A percentile compares a stretch with the other conserved stretches of the same genome.
phyloP scores from a whole-genome alignment of 75 land plant species.

The Pinus taeda region DNA sequence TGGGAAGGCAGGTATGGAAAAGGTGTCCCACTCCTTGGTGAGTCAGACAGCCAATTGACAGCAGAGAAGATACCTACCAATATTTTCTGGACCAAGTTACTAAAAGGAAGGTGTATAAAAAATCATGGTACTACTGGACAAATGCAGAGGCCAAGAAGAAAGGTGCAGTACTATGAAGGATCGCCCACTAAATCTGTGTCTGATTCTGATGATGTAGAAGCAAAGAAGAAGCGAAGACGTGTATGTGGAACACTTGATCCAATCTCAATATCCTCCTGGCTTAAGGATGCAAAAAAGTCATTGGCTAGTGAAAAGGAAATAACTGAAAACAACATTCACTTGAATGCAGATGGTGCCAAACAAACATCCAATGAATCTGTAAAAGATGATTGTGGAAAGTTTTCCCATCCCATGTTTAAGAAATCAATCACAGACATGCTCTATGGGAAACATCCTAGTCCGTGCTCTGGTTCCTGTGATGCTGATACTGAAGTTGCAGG shows the following conservation, averaged over 20 bases:
- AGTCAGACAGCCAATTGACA: slow-evolving; percentile 14
- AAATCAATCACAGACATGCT: not conserved
- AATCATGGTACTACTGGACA: slow-evolving; percentile 33
- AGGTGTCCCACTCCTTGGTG: slow-evolving; percentile 29
- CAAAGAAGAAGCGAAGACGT: slow-evolving; percentile 37
- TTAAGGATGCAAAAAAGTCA: slow-evolving; percentile 14
- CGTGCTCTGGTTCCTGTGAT: slow-evolving; percentile 8
- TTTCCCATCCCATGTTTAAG: not conserved
- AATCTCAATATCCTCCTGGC: slow-evolving; percentile 3
- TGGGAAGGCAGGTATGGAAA: slow-evolving; percentile 23
- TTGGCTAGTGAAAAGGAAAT: slow-evolving; percentile 4
- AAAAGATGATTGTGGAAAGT: not conserved
- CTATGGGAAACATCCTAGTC: not conserved
- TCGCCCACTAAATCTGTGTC: slow-evolving; percentile 3
- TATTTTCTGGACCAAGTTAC: slow-evolving; percentile 50
- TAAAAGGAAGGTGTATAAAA: slow-evolving; percentile 42
- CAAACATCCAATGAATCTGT: not conserved
- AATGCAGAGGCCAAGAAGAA: slow-evolving; percentile 53
- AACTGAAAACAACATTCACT: not conserved
- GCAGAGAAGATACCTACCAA: slow-evolving; percentile 24
- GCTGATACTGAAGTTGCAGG: not conserved
- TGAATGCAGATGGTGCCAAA: not conserved
- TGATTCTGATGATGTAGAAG: slow-evolving; percentile 23
- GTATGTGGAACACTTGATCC: slow-evolving; percentile 10
- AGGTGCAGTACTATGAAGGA: slow-evolving; percentile 41